phyloP scores from a whole-genome alignment of 148 eudicot genomes.

The Heliosperma pusillum region DNA sequence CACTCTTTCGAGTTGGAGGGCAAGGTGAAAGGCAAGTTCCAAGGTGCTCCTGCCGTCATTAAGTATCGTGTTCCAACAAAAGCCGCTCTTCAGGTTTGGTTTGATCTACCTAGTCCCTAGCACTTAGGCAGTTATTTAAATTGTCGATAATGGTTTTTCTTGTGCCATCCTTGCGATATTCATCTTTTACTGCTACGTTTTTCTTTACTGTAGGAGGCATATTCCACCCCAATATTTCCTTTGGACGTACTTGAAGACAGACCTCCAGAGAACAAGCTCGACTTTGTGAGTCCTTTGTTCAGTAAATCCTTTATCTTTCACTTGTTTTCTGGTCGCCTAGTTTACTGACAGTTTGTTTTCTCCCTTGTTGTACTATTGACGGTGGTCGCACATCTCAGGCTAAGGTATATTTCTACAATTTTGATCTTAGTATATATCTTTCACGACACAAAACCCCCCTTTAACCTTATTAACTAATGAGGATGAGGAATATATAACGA shows the following conservation, averaged over 20 bases:
- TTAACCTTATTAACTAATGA: background rate
- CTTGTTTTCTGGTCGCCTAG: background rate
- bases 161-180: background rate
- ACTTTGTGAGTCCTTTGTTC: slow-evolving; percentile 47
- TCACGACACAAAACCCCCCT: background rate
- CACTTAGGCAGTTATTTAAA: background rate
- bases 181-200: background rate
- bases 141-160: background rate
- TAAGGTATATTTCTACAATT: slow-evolving; percentile 44
- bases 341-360: slow-evolving; percentile 24
- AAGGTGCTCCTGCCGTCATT: slow-evolving; percentile 76
- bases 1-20: slow-evolving; percentile 78
- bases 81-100: slow-evolving; percentile 90
- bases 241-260: slow-evolving; percentile 78
- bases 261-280: slow-evolving; percentile 65
- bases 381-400: slow-evolving; percentile 42
- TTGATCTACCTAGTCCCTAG: slow-evolving; percentile 19
- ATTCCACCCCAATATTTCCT: slow-evolving; percentile 75
- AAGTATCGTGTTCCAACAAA: slow-evolving; percentile 83
- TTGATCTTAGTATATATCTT: background rate
- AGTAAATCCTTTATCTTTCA: background rate
- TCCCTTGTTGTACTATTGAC: slow-evolving; percentile 27
- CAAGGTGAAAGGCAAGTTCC: slow-evolving; percentile 53
- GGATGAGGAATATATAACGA: background rate
- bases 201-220: slow-evolving; percentile 55